phyloP scores from a whole-genome alignment of 139 green algal species.

The Volvox reticuliferus region DNA sequence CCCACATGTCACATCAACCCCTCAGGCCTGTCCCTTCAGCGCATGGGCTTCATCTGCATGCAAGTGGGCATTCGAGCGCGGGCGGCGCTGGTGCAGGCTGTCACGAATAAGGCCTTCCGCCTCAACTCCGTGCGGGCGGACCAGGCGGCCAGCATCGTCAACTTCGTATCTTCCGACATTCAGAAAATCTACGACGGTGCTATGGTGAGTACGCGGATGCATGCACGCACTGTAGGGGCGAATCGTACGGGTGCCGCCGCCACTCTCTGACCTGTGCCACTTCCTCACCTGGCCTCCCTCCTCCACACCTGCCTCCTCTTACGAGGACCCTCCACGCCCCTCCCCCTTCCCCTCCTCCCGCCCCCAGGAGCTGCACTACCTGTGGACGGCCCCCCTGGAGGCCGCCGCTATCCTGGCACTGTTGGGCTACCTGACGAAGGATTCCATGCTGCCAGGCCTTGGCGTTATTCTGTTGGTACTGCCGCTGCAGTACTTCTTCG shows the following conservation, averaged over 20 bases:
- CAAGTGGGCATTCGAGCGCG: constrained; percentile 53
- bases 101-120: constrained; percentile 72
- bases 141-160: constrained; percentile 62
- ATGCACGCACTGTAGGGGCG: no score
- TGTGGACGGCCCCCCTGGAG: constrained; percentile 75
- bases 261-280: no score
- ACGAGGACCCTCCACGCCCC: no score
- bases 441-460: constrained; percentile 43
- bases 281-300: no score
- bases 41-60: constrained; percentile 77
- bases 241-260: no score
- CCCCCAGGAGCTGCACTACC: constrained; percentile 75
- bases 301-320: no score
- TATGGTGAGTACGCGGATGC: no score
- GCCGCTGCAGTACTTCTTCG: constrained; percentile 74
- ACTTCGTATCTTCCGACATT: constrained; percentile 72
- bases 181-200: constrained; percentile 48
- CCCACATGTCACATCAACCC: no score
- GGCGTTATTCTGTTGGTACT: constrained; percentile 48
- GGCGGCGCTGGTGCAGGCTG: constrained; percentile 66
- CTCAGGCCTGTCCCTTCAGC: constrained; percentile 69
- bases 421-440: constrained; percentile 63
- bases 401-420: constrained; percentile 72
- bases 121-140: constrained; percentile 70
- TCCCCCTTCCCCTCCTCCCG: no score